phyloP scores from a whole-genome alignment of 192 early-diverging fungal genomes.

The Backusella psychrophila region DNA sequence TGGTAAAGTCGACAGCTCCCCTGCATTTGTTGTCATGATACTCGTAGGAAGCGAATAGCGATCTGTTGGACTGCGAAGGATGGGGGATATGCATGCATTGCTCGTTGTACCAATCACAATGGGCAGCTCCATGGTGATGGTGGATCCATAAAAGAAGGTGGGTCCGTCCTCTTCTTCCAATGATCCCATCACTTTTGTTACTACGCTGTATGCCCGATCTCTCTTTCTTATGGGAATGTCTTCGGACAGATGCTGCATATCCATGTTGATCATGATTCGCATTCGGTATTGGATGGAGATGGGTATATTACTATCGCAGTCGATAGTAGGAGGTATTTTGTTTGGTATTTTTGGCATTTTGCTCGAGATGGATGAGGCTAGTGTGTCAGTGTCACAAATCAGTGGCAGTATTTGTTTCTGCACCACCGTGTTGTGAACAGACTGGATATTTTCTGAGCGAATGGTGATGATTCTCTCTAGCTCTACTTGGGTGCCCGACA shows the following conservation, averaged over 20 bases:
- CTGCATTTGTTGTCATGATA: neutral
- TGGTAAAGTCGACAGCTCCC: neutral
- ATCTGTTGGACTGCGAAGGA: too few relatives aligned
- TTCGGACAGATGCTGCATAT: slow-evolving; percentile 1
- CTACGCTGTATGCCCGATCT: slow-evolving; percentile 3
- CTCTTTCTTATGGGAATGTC: neutral
- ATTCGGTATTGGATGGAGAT: neutral
- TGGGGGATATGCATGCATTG: neutral
- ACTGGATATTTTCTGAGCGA: neutral
- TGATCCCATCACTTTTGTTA: slow-evolving; percentile 9
- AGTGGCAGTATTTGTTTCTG: neutral
- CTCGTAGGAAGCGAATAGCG: neutral
- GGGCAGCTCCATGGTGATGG: neutral
- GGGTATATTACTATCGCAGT: neutral
- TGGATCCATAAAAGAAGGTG: slow-evolving; percentile 7
- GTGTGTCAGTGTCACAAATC: neutral
- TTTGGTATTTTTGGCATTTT: neutral
- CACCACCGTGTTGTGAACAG: neutral
- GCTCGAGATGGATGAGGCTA: neutral
- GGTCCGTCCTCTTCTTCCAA: neutral
- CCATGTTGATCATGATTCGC: slow-evolving; percentile 2
- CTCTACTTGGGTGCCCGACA: neutral
- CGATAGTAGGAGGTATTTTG: slow-evolving; percentile 5
- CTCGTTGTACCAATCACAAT: slow-evolving; percentile 6
- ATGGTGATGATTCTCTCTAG: neutral